Conservation (phyloP, 768 basidiomycete species). For the Boletus fagicola region DNA sequence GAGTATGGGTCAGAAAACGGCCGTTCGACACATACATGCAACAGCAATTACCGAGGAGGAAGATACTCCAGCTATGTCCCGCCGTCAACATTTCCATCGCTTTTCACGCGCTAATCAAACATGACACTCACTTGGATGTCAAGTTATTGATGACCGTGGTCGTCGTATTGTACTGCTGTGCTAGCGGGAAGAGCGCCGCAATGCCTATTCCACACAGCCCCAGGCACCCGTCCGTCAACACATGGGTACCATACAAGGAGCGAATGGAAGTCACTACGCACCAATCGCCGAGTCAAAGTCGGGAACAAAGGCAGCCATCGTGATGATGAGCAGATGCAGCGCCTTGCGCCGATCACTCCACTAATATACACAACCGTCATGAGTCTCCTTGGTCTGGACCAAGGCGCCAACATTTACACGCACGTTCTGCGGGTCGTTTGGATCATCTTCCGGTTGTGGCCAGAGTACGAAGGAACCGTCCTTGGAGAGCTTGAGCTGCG, state of each 20-base stretch:
- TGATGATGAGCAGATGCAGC: constrained; percentile 47
- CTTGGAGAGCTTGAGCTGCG: constrained; percentile 43
- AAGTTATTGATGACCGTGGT: constrained; percentile 49
- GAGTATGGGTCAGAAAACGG: constrained; percentile 7
- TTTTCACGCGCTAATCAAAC: neutral
- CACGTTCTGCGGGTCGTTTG: constrained; percentile 55
- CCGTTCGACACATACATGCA: neutral
- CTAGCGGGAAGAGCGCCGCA: constrained; percentile 47
- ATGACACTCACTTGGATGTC: constrained; percentile 39
- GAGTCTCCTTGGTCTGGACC: neutral
- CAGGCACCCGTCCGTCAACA: neutral
- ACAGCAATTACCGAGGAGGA: constrained; percentile 37
- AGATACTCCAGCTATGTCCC: constrained; percentile 44
- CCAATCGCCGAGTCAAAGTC: constrained; percentile 56
- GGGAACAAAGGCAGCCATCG: constrained; percentile 51
- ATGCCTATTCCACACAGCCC: constrained; percentile 37
- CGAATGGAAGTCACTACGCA: constrained; percentile 17
- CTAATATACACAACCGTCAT: constrained; percentile 23
- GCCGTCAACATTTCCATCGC: neutral
- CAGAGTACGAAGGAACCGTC: constrained; percentile 50
- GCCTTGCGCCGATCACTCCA: constrained; percentile 46
- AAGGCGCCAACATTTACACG: constrained; percentile 7
- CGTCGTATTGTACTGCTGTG: constrained; percentile 43
- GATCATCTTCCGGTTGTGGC: constrained; percentile 52
- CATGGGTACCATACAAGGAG: neutral